Evolutionary conservation across 192 early-diverging fungal genomes (phyloP).

Genomic region (Physocladia obscura): DNA sequence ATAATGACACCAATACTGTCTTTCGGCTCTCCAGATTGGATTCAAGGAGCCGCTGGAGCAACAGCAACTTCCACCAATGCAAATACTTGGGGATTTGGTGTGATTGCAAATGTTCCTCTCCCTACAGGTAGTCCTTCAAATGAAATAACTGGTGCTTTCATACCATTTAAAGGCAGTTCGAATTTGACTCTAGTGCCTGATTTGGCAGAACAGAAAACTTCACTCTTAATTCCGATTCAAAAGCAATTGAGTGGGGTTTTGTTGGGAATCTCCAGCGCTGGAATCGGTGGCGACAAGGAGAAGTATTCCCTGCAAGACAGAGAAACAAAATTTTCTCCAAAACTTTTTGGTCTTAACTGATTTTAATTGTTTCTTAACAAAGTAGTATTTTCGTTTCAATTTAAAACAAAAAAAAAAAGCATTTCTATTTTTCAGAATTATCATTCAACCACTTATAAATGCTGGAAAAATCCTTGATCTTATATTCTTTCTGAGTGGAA

Average conservation of each 20-base stretch:
- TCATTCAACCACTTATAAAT: conserved; percentile 42
- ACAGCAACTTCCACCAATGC: background rate
- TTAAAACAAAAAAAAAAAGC: background rate
- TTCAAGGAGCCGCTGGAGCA: background rate
- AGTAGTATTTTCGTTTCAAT: background rate
- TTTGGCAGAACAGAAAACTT: background rate
- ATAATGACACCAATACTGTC: background rate
- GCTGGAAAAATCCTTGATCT: conserved; percentile 76
- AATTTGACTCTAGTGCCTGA: background rate
- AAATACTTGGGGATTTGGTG: background rate
- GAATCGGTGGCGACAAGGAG: background rate
- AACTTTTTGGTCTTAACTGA: too few species aligned
- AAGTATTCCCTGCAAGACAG: too few species aligned
- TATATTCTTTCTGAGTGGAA: conserved; percentile 59
- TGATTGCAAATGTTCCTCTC: background rate
- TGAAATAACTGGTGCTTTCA: background rate
- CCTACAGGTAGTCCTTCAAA: background rate
- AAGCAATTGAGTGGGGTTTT: background rate
- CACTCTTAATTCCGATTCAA: background rate
- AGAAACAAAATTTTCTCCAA: background rate
- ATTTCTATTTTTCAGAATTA: conserved; percentile 1
- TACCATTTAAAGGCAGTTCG: background rate
- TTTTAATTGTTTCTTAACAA: too few species aligned
- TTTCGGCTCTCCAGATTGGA: background rate
- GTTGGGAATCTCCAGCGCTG: background rate